phyloP scores from a whole-genome alignment of 345 rosid species.

The Erucastrum elatum region DNA sequence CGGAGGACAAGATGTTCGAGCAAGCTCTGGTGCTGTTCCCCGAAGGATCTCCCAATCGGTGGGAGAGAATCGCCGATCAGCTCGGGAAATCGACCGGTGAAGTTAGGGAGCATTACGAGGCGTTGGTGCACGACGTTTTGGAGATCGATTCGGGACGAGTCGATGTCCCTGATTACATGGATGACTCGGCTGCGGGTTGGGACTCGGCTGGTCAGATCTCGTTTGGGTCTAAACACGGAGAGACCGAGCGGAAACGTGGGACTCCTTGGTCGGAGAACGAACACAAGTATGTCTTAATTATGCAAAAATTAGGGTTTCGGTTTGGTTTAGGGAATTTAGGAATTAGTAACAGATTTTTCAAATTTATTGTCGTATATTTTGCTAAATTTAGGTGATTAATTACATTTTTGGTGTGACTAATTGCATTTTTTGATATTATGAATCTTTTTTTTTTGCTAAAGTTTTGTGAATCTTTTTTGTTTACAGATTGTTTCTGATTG shows the following conservation, averaged over 20 bases:
- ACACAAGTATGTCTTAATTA: conserved; percentile 33
- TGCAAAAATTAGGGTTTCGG: background rate
- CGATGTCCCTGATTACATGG: conserved; percentile 57
- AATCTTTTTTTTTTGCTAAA: background rate
- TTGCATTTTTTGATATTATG: background rate
- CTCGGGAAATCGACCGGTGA: conserved; percentile 50
- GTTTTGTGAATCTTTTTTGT: background rate
- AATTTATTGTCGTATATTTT: background rate
- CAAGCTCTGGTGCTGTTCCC: conserved; percentile 54
- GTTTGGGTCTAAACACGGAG: conserved; percentile 38
- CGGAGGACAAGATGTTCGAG: conserved; percentile 76
- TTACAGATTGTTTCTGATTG: conserved; percentile 68
- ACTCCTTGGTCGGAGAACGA: conserved; percentile 54
- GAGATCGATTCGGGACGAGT: conserved; percentile 76
- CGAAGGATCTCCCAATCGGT: conserved; percentile 58
- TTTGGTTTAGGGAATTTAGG: background rate
- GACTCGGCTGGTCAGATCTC: conserved; percentile 50
- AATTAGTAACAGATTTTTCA: background rate
- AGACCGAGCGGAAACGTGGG: conserved; percentile 69
- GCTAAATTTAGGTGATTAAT: conserved; percentile 9
- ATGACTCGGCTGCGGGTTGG: conserved; percentile 38
- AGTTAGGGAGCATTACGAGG: conserved; percentile 61
- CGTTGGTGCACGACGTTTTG: conserved; percentile 53
- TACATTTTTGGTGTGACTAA: background rate
- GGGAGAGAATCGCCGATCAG: conserved; percentile 59